A percentile compares a stretch with the other conserved stretches of the same genome.
Evolutionary conservation across 495 filamentous ascomycete genomes (phyloP).

Genomic region (Aspergillus baeticus): DNA sequence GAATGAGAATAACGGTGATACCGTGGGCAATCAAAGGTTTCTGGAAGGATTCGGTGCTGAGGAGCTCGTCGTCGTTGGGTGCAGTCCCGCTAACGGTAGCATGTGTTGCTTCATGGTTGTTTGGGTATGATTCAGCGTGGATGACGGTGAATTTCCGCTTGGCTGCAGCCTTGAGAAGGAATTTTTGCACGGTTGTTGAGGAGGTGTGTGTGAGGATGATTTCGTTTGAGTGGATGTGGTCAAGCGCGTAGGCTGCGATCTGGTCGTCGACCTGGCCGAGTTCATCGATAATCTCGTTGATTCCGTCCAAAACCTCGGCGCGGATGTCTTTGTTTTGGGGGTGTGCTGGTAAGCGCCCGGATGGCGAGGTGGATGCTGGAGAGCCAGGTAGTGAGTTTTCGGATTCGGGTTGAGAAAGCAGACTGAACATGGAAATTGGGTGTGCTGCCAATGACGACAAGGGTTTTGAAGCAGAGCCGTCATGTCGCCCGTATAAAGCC

Average conservation of each 20-base stretch:
- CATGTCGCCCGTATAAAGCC: conserved; percentile 25
- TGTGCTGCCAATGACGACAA: conserved; percentile 54
- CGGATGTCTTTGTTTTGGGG: conserved; percentile 60
- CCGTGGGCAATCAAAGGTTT: conserved; percentile 75
- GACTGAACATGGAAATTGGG: conserved; percentile 76
- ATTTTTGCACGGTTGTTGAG: conserved; percentile 79
- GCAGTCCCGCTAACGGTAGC: conserved; percentile 54
- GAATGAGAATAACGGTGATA: conserved; percentile 76
- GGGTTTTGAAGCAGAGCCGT: conserved; percentile 49
- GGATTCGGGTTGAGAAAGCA: conserved; percentile 63
- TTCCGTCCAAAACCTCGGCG: conserved; percentile 85
- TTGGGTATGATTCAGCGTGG: conserved; percentile 69
- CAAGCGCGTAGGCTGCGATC: conserved; percentile 79
- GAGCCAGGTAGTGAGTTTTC: conserved; percentile 45
- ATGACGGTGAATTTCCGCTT: conserved; percentile 89
- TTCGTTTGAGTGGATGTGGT: conserved; percentile 88
- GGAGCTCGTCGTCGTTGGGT: conserved; percentile 42
- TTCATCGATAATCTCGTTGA: conserved; percentile 90
- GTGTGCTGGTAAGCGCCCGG: conserved; percentile 33
- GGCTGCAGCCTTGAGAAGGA: conserved; percentile 76
- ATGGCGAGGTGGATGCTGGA: conserved; percentile 42
- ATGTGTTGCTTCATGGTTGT: conserved; percentile 62
- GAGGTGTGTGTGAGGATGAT: conserved; percentile 82
- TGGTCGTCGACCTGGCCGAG: conserved; percentile 84
- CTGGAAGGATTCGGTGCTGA: conserved; percentile 58